Evolutionary conservation across 306 rosid species (phyloP).

Genomic region (Dicorynia guianensis): DNA sequence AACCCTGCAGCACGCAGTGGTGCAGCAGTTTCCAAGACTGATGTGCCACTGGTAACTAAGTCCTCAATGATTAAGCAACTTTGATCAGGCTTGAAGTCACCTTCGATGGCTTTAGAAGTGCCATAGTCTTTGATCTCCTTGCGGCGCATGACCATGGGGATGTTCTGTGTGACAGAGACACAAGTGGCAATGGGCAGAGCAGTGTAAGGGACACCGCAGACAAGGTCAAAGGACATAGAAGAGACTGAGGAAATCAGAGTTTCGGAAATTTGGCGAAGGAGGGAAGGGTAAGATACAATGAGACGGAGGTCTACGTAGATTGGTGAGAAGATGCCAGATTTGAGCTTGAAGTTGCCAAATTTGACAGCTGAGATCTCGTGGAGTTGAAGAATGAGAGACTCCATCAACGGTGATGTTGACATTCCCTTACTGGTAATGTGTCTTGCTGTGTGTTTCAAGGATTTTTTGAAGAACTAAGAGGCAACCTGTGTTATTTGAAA

Average conservation of each 20-base stretch:
- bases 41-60: conserved; percentile 87
- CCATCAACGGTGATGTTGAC: conserved; percentile 58
- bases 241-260: conserved; percentile 73
- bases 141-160: conserved; percentile 94
- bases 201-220: conserved; percentile 93
- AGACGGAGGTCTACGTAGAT: conserved; percentile 92
- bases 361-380: conserved; percentile 93
- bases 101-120: conserved; percentile 85
- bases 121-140: conserved; percentile 95
- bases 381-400: conserved; percentile 76
- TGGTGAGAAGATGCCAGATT: conserved; percentile 90
- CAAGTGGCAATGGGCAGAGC: conserved; percentile 93
- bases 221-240: conserved; percentile 62
- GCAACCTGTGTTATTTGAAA: conserved; percentile 32
- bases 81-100: conserved; percentile 59
- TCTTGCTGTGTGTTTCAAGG: background rate
- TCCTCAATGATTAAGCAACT: conserved; percentile 83
- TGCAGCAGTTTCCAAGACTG: conserved; percentile 79
- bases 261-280: conserved; percentile 78
- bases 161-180: conserved; percentile 55
- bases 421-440: conserved; percentile 26
- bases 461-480: conserved; percentile 23
- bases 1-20: conserved; percentile 80
- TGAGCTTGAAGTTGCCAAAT: conserved; percentile 90
- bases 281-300: conserved; percentile 82